Evolutionary conservation across 192 early-diverging fungal genomes (phyloP).

Genomic region (Umbelopsis sp.): DNA sequence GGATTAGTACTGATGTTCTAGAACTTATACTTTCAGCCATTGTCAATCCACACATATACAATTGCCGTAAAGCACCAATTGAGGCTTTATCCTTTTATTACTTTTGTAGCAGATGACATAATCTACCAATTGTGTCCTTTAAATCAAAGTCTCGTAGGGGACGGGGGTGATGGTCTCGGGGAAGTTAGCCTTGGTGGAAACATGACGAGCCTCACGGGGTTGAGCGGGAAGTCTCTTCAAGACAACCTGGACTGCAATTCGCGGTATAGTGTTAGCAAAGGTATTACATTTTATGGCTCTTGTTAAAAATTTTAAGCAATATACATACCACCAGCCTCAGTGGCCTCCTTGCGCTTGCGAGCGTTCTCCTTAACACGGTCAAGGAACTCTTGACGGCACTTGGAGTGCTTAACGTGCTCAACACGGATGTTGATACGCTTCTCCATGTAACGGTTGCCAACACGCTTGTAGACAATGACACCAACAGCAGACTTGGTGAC

Average conservation of each 20-base stretch:
- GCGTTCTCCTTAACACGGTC: constrained; percentile 96
- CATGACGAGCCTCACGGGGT: constrained; percentile 87
- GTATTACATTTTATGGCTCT: background rate
- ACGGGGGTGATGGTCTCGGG: constrained; percentile 93
- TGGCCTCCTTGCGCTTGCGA: constrained; percentile 80
- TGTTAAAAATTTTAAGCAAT: background rate
- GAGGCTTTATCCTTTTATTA: background rate
- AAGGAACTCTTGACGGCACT: constrained; percentile 97
- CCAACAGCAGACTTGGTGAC: constrained; percentile 99
- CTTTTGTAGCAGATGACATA: constrained; percentile 29
- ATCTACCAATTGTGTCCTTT: constrained; percentile 25
- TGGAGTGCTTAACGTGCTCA: constrained; percentile 99
- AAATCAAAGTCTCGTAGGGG: constrained; percentile 85
- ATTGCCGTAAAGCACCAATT: background rate
- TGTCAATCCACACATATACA: background rate
- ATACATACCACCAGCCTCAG: constrained; percentile 25
- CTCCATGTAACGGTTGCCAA: constrained; percentile 97
- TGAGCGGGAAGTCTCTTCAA: constrained; percentile 90
- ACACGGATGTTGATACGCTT: constrained; percentile 98
- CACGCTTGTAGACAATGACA: constrained; percentile 97
- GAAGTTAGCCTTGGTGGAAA: constrained; percentile 83
- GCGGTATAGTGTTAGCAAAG: background rate
- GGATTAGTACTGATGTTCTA: background rate
- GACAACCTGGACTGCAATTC: constrained; percentile 50
- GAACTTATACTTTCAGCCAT: background rate